Evolutionary conservation across 768 basidiomycete species (phyloP).

Genomic region (Pholiota molesta): DNA sequence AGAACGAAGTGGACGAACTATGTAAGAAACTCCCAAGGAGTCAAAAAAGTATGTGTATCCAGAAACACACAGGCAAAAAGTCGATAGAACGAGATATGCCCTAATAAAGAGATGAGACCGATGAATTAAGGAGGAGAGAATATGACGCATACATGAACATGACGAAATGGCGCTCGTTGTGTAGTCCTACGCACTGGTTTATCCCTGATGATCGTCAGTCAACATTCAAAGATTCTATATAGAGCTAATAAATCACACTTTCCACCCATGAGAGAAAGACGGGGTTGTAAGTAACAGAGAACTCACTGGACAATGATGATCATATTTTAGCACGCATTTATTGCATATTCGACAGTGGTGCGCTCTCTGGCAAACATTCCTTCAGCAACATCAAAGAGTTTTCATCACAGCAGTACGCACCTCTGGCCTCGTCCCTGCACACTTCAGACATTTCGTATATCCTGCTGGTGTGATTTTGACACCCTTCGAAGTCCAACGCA

Average conservation of each 20-base stretch:
- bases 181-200: constrained; percentile 94
- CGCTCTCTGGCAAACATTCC: constrained; percentile 59
- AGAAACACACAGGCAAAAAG: constrained; percentile 58
- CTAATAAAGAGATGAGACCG: constrained; percentile 37
- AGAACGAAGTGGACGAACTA: constrained; percentile 33
- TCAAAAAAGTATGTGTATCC: constrained; percentile 66
- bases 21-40: constrained; percentile 57
- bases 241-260: constrained; percentile 32
- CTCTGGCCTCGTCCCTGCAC: constrained; percentile 74
- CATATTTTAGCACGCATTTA: constrained; percentile 86
- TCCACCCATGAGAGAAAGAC: constrained; percentile 2
- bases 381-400: background rate
- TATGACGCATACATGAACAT: constrained; percentile 78
- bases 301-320: constrained; percentile 90
- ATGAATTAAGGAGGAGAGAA: background rate
- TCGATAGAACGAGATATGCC: constrained; percentile 77
- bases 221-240: background rate
- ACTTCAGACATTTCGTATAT: constrained; percentile 68
- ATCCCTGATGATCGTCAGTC: constrained; percentile 63
- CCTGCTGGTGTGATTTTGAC: constrained; percentile 56
- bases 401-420: constrained; percentile 42
- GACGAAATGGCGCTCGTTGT: constrained; percentile 96
- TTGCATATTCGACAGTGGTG: constrained; percentile 95
- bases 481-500: constrained; percentile 49
- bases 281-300: constrained; percentile 6